phyloP scores from a whole-genome alignment of 495 filamentous ascomycete genomes.

The Tuber magnatum region DNA sequence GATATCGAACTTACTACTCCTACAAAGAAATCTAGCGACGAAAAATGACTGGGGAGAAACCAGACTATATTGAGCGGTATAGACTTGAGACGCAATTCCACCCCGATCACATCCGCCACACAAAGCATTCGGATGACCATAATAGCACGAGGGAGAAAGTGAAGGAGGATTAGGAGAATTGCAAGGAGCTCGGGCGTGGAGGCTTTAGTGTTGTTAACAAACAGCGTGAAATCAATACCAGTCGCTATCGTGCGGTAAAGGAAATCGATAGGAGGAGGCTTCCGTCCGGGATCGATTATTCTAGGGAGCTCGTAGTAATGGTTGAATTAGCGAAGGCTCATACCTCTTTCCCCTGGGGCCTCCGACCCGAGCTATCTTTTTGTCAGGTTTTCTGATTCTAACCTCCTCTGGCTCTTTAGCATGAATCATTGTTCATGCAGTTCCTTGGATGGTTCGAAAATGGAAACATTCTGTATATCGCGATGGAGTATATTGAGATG shows the following conservation, averaged over 20 bases:
- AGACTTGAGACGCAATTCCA: neutral
- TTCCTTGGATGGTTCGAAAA: conserved; percentile 11
- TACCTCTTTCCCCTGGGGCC: neutral
- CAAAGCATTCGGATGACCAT: neutral
- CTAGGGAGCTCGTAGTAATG: neutral
- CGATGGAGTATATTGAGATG: conserved; percentile 14
- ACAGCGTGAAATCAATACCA: neutral
- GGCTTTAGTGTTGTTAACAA: neutral
- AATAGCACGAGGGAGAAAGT: neutral
- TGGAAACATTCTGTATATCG: conserved; percentile 3
- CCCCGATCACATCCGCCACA: neutral
- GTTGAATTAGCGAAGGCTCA: neutral
- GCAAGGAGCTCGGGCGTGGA: neutral
- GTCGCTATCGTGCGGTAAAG: neutral
- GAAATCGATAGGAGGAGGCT: neutral
- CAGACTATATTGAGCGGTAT: neutral
- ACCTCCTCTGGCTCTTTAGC: neutral
- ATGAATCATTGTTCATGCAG: conserved; percentile 9
- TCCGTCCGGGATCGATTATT: neutral
- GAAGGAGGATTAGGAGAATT: neutral
- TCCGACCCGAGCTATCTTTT: neutral
- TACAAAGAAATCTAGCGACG: neutral
- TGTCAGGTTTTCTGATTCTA: no score
- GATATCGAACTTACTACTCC: neutral
- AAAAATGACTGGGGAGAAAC: neutral